Base-by-base conservation (phyloP, 2,329 filamentous ascomycete genomes). In the Epichloe glyceriae region DNA sequence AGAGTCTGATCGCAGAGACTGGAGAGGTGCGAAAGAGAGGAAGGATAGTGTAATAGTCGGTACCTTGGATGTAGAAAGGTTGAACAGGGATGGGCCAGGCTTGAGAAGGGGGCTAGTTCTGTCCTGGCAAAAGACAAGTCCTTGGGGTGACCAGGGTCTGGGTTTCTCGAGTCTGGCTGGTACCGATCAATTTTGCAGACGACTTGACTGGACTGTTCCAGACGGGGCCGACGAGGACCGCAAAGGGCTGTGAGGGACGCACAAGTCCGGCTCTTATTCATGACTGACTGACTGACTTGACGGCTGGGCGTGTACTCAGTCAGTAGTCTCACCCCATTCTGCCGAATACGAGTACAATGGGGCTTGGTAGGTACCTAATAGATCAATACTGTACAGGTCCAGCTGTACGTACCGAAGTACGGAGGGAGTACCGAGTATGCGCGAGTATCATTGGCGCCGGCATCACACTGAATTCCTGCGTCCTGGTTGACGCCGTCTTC, bases 71-170 rank as follows among this genome's bases (percentile, higher is more conserved):
- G 47, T 47, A 46, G 51, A 51, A 50, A 49, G 38, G 38, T 22
- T 22, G 45, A 42, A 41, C 51, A 53, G 51, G 51, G 46, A 53
- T 49, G 42, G 20, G 26, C 44, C 46, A 50, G 49, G 34, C 51
- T 50, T 47, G 40, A 43, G 47, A 49, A 49, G 50, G 51, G 49
- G 33, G 49, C 17, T 35, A 39, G 47, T 35, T 35, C 38, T 45
- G 44, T 47, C 26, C 39, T 47, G 22, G 38, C 30, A 38, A 37
- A 46, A 47, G 33, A 6, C 34, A 38, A 38, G 48, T 35, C 41
- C 41, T 47, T 11, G 50, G 50, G 30, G 19, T 33, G 50, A 51
- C 50, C 30, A 43, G 50, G 50, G 45, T 20, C 20, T 46, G 47
- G 20, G n/a, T 17, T 43, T 49, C 33, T 8, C n/a, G n/a, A 43